Base-by-base conservation (phyloP, 139 green algal genomes). In the Chlorella sorokiniana region DNA sequence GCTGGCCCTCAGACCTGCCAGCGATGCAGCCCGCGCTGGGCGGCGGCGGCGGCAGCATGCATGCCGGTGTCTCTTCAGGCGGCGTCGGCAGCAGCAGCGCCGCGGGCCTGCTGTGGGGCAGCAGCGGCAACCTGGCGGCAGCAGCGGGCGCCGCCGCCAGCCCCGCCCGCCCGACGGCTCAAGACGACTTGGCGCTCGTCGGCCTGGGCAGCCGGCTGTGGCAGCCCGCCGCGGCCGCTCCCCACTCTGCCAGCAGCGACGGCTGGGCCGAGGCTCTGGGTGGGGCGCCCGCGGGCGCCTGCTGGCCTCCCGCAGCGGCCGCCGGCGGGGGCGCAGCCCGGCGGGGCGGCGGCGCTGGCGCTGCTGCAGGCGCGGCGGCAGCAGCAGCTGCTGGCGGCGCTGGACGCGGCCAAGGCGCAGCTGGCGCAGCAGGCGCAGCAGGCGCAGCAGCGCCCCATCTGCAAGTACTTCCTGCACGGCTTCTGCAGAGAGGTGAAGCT, bases 391-490 rank as follows among this genome's bases (percentile, higher is more conserved):
- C 25, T 76, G 40, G 78, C 65, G 25, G 78, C 64, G 48, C 44
- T 83, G 4, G 64, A 76, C 3, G 78, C 64, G 20, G 78, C 78
- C 22, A 81, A 81, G 59, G 59, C n/a, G 40, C 75, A 81, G 56
- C 72, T 79, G 41, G 29, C 40, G 25, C 62, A 45, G 62, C 62
- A 54, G n/a, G 73, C 54, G 33, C 45, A 54, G 73, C 71, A 37
- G 45, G 20, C 23, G 56, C 75, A 72, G 31, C 61, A 63, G 22
- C 64, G 37, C 37, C 48, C 45, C 35, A 14, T 83, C 10, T 83
- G 78, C 65, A 76, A 76, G 48, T 83, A 77, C 78, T 83, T 83
- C 35, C 20, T 76, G 78, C 78, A 83, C 20, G 78, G 78, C 42
- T 83, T 83, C 65, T 83, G 78, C 48, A 41, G 78, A 41, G 78